phyloP scores from a whole-genome alignment of 2,329 filamentous ascomycete genomes.

The Emydomyces testavorans region DNA sequence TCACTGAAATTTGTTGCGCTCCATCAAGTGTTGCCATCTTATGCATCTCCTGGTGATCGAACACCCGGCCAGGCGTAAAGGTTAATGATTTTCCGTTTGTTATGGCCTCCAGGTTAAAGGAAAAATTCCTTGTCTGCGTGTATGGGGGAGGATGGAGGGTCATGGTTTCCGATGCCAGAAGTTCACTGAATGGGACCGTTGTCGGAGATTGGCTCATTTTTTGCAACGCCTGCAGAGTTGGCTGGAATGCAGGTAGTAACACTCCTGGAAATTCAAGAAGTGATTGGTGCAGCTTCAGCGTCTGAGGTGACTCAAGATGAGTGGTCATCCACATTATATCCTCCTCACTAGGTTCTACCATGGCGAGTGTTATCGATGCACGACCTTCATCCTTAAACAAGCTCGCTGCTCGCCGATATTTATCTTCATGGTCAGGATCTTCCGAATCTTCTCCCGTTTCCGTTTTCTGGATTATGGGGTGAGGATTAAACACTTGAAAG shows the following conservation, averaged over 20 bases:
- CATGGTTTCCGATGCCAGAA: conserved; percentile 31
- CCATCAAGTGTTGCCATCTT: conserved; percentile 41
- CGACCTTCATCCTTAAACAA: conserved; percentile 21
- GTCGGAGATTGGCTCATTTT: conserved; percentile 33
- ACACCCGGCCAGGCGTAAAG: conserved; percentile 21
- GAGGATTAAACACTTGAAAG: conserved; percentile 17
- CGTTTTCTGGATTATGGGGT: background rate
- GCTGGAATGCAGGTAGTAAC: conserved; percentile 47
- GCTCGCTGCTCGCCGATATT: background rate
- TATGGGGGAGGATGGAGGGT: conserved; percentile 20
- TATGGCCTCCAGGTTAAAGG: conserved; percentile 17
- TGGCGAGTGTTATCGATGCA: conserved; percentile 23
- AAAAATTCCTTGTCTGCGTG: conserved; percentile 14
- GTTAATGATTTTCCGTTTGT: conserved; percentile 15
- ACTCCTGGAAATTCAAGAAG: conserved; percentile 54
- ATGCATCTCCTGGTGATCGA: conserved; percentile 25
- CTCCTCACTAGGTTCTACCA: conserved; percentile 23
- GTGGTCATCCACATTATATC: conserved; percentile 5
- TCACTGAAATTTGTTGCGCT: conserved; percentile 19
- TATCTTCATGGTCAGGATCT: background rate
- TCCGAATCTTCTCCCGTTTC: background rate
- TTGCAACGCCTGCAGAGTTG: conserved; percentile 47
- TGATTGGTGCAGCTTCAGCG: conserved; percentile 15
- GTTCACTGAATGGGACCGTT: conserved; percentile 41
- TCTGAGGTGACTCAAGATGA: conserved; percentile 7